phyloP scores from a whole-genome alignment of 371 early-diverging fungal genomes.

The Smittium mucronatum region DNA sequence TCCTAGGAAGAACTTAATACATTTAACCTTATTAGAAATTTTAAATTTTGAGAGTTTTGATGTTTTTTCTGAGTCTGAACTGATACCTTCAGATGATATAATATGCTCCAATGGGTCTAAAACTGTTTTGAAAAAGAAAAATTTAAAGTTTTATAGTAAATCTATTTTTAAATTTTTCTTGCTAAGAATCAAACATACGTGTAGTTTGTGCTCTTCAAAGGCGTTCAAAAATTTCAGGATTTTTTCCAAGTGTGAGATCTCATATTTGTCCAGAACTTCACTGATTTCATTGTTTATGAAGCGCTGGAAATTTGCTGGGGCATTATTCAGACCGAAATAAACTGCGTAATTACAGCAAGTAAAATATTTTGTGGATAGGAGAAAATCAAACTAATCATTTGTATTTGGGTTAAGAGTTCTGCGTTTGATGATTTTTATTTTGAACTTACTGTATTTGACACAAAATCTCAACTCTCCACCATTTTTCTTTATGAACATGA shows the following conservation, averaged over 20 bases:
- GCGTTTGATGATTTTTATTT: constrained; percentile 25
- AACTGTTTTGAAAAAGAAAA: constrained; percentile 27
- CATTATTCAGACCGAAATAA: constrained; percentile 37
- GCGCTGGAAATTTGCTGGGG: constrained; percentile 34
- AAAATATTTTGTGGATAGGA: constrained; percentile 13
- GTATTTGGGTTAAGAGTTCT: constrained; percentile 25
- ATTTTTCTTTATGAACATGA: constrained; percentile 37
- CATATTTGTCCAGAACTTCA: constrained; percentile 27
- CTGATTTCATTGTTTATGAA: constrained; percentile 30
- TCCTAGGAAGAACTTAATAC: constrained; percentile 31
- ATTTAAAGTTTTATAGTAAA: constrained; percentile 35
- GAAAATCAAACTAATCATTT: constrained; percentile 23
- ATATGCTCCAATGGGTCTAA: constrained; percentile 37
- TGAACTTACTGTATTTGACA: constrained; percentile 28
- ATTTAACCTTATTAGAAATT: constrained; percentile 16
- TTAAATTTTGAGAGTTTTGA: constrained; percentile 27
- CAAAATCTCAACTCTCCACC: constrained; percentile 28
- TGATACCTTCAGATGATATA: constrained; percentile 24
- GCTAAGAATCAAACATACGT: constrained; percentile 28
- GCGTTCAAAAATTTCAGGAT: constrained; percentile 39
- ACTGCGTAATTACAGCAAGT: constrained; percentile 35
- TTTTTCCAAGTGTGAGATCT: constrained; percentile 40
- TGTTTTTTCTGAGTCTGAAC: constrained; percentile 23
- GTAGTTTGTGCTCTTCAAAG: constrained; percentile 31
- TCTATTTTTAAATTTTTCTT: constrained; percentile 14